Base-by-base conservation (phyloP, 139 green algal species). In the Chlorella vulgaris region DNA sequence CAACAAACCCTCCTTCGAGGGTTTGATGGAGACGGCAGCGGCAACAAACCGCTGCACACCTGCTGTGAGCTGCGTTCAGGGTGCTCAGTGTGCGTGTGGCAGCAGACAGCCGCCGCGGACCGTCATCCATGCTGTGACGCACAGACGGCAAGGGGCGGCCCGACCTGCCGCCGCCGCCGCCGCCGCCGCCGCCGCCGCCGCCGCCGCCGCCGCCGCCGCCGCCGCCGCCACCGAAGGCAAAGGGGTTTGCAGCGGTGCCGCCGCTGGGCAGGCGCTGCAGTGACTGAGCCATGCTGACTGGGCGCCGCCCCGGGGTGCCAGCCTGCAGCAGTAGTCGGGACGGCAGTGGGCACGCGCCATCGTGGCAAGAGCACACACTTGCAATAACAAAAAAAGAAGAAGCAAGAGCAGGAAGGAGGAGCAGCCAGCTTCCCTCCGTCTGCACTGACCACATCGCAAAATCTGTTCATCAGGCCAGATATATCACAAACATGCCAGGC, bases 91-190 rank as follows among this genome's bases (percentile, higher is more conserved):
- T 47, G 21, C 70, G 31, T 8, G 70, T 47, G 47, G 38, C 19
- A 35, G 51, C 31, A 22, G 73, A 10, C 71, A 13, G 43, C 51
- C 35, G 51, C 71, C 21, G 47, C 73, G 3, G n/a, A n/a, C n/a
- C 42, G 29, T 51, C 43, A n/a, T 79, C 73, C 35, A 79, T 79
- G 73, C 73, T 79, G 73, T 79, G 73, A 35, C 73, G 73, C 51
- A 79, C 73, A 0, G n/a, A n/a, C n/a, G n/a, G n/a, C n/a, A n/a
- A n/a, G n/a, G n/a, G n/a, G n/a, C n/a, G n/a, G n/a, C n/a, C n/a
- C n/a, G n/a, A n/a, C n/a, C 2, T 65, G 42, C 43, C 29, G 39
- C 50, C 31, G 70, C 22, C 47, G 18, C 50, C 70, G 47, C 68
- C 26, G 28, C 18, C 6, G 40, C 35, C 40, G 68, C 42, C 42